Conservation (phyloP, 192 early-diverging fungal genomes). For the Dispira simplex region DNA sequence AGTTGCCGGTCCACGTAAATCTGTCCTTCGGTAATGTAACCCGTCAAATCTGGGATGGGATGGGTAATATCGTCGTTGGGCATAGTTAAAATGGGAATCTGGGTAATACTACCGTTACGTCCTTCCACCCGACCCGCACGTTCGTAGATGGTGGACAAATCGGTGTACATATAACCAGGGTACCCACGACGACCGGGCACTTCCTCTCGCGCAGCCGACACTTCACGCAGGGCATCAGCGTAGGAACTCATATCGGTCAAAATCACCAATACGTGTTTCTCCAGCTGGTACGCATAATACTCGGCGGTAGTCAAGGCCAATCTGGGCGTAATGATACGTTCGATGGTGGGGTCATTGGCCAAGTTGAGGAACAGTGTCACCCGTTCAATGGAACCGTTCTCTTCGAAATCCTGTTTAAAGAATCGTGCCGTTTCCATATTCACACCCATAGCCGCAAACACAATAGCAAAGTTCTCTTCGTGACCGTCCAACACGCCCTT, state of each 20-base stretch:
- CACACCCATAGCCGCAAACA: conserved; percentile 99
- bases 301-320: conserved; percentile 96
- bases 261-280: conserved; percentile 98
- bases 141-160: conserved; percentile 99
- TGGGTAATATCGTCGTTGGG: conserved; percentile 99
- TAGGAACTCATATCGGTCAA: conserved; percentile 99
- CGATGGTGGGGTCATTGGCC: conserved; percentile 99
- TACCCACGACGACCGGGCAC: conserved; percentile 99
- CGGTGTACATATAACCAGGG: conserved; percentile 99
- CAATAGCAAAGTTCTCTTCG: conserved; percentile 98
- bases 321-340: conserved; percentile 99
- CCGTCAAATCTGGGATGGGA: conserved; percentile 98
- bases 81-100: conserved; percentile 99
- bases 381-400: conserved; percentile 97
- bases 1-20: conserved; percentile 98
- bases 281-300: conserved; percentile 98
- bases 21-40: conserved; percentile 99
- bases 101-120: conserved; percentile 95
- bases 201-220: conserved; percentile 98
- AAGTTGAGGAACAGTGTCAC: conserved; percentile 98
- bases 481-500: conserved; percentile 92
- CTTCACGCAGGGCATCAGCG: conserved; percentile 97
- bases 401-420: conserved; percentile 99
- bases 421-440: conserved; percentile 99
- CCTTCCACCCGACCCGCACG: conserved; percentile 95